These are phyloP conservation scores for Fusarium pseudograminearum DNA, from an alignment of 2,329 filamentous ascomycete species.

Conservation along the genomic window DNA sequence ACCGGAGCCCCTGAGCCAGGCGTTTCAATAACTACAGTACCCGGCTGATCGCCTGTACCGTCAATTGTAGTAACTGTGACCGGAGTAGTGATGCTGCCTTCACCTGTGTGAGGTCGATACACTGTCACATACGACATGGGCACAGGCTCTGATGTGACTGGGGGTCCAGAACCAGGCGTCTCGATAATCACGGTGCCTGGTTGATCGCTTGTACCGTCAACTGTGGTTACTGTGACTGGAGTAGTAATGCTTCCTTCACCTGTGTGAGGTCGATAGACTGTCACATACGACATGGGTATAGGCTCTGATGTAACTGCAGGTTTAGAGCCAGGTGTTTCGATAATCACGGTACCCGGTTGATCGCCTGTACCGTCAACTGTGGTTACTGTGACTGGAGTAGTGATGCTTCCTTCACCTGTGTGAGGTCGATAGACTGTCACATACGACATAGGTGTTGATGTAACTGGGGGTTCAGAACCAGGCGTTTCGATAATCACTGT, in stretches of 20 bases:
- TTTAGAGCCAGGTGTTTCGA: conserved; percentile 8
- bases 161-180: conserved; percentile 20
- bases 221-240: not conserved
- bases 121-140: conserved; percentile 18
- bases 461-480: conserved; percentile 16
- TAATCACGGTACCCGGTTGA: conserved; percentile 22
- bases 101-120: conserved; percentile 8
- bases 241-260: conserved; percentile 11
- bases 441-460: conserved; percentile 24
- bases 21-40: conserved; percentile 24
- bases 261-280: conserved; percentile 10
- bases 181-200: conserved; percentile 32
- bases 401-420: conserved; percentile 6
- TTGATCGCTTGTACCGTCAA: not conserved
- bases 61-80: conserved; percentile 10
- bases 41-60: conserved; percentile 11
- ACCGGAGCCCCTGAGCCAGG: conserved; percentile 3
- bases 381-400: conserved; percentile 6
- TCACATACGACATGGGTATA: conserved; percentile 4
- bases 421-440: conserved; percentile 17
- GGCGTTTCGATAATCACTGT: conserved; percentile 32
- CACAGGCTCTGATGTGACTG: conserved; percentile 17
- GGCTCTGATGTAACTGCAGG: not conserved
- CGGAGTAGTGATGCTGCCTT: conserved; percentile 5
- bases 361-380: not conserved